These are phyloP conservation scores for Fusarium compactum DNA, from an alignment of 2,329 filamentous ascomycete genomes.

Conservation along the genomic window DNA sequence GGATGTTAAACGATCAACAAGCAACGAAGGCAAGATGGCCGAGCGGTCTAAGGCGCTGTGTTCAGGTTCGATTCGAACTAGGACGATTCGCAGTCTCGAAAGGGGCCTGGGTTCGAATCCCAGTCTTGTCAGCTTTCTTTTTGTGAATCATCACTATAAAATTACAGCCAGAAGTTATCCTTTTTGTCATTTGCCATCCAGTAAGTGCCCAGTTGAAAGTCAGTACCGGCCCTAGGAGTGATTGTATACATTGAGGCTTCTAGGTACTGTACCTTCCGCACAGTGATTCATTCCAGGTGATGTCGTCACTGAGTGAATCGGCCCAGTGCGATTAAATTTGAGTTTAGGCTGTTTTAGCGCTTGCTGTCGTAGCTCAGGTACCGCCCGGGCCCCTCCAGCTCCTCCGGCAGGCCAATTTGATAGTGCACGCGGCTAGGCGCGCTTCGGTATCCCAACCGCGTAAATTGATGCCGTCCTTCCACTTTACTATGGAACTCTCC, in stretches of 20 bases:
- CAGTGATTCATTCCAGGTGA: neutral
- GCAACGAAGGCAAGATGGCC: slow-evolving; percentile 31
- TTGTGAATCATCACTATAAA: rapidly evolving
- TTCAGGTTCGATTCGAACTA: slow-evolving; percentile 37
- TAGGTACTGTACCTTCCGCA: neutral
- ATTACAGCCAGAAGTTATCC: neutral
- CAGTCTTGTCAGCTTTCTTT: slow-evolving; percentile 31
- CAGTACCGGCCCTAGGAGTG: neutral
- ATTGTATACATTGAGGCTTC: neutral
- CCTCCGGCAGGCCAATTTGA: slow-evolving; percentile 7
- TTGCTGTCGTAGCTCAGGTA: slow-evolving; percentile 33
- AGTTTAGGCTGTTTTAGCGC: slow-evolving; percentile 6
- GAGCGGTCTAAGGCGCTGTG: slow-evolving; percentile 43
- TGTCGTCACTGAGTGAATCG: slow-evolving; percentile 19
- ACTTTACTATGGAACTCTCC: neutral
- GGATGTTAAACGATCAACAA: neutral
- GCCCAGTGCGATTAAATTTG: slow-evolving; percentile 28
- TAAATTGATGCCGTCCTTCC: slow-evolving; percentile 29
- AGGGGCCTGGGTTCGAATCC: slow-evolving; percentile 43
- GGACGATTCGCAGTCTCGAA: slow-evolving; percentile 43
- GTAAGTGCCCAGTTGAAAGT: neutral
- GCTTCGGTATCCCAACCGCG: slow-evolving; percentile 37
- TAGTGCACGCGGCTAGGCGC: slow-evolving; percentile 32
- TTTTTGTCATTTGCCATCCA: neutral
- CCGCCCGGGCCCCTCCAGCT: slow-evolving; percentile 17